Base-by-base conservation (phyloP, 2,329 filamentous ascomycete genomes). In the Hypocreales sp. region DNA sequence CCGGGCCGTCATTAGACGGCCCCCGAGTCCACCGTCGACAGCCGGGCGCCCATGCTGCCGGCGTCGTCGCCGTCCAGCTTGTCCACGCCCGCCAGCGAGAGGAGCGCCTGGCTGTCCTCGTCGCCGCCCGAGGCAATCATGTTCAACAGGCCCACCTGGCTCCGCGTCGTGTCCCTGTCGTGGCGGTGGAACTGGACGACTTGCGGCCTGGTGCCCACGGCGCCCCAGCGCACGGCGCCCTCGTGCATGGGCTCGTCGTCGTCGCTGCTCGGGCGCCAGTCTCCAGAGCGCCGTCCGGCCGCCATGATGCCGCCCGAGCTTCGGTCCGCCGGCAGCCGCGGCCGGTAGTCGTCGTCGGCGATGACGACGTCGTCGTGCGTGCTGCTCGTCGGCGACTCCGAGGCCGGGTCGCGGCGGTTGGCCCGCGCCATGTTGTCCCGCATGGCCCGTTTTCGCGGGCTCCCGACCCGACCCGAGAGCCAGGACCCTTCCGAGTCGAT, bases 401-500 rank as follows among this genome's bases (percentile, higher is more conserved):
- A 62, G 14, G 40, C 24, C 9, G 35, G 38, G 16, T 49, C 46
- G 18, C 39, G 45, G 15, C 40, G 44, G 25, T 44, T 50, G 22
- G 42, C 41, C 19, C 46, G 43, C 18, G 41, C 35, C 23, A 49
- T 47, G 41, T 49, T 59, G 34, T 49, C 52, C 18, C 60, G 42
- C 45, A 71, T 50, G 45, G 60, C 47, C 30, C 60, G 44, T 37
- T 61, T 60, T 17, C 53, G 50, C 36, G 60, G 51, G 42, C 58
- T 61, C 37, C 61, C 64, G 26, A 61, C 51, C 31, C 76, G 74
- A 11, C 87, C 84, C 4, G 84, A 90, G 24, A 98, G 72, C 90
- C 90, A 98, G 1, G 86, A 94, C 5, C 71, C 90, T 56, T 98
- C 90, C 0, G 86, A 94, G 45, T 94, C 90, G 32, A 95, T 82